These are phyloP conservation scores for Lasiodiplodia theobromae DNA, from an alignment of 2,329 filamentous ascomycete species.

Conservation along the genomic window DNA sequence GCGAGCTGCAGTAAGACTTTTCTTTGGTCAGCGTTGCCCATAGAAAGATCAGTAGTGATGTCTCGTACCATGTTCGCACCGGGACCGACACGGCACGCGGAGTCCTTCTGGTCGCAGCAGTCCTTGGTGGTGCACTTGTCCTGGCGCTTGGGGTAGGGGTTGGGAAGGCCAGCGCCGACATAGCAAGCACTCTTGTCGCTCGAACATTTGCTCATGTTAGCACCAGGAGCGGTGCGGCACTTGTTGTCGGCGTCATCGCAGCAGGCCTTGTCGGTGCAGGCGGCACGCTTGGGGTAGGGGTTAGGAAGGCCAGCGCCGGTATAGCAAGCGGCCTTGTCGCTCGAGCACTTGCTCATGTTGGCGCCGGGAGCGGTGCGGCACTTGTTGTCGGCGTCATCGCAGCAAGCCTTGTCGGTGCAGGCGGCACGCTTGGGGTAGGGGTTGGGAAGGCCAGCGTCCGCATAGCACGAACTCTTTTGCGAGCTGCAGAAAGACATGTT, in stretches of 20 bases:
- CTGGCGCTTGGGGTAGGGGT: constrained; percentile 17
- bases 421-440: constrained; percentile 13
- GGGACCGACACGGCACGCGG: neutral
- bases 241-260: constrained; percentile 14
- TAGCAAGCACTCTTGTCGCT: constrained; percentile 3
- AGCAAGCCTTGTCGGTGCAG: neutral
- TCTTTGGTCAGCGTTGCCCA: too few species aligned
- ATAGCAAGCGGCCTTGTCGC: constrained; percentile 5
- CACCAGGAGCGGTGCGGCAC: constrained; percentile 2
- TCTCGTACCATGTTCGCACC: constrained; percentile 17
- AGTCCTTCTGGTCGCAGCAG: constrained; percentile 19
- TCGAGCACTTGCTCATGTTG: constrained; percentile 10
- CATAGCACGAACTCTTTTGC: constrained; percentile 1
- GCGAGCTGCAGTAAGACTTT: too few species aligned
- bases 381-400: constrained; percentile 10
- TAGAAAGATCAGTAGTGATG: too few species aligned
- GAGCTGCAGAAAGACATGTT: neutral
- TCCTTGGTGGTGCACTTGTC: neutral
- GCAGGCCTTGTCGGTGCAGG: too few species aligned
- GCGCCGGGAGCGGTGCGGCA: constrained; percentile 8
- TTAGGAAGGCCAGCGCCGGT: constrained; percentile 4
- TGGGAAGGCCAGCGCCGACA: constrained; percentile 1
- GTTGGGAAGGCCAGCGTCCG: neutral
- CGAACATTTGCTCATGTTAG: constrained; percentile 13
- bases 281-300: too few species aligned